Base-by-base conservation (phyloP, 495 filamentous ascomycete genomes). In the Poronia punctata region DNA sequence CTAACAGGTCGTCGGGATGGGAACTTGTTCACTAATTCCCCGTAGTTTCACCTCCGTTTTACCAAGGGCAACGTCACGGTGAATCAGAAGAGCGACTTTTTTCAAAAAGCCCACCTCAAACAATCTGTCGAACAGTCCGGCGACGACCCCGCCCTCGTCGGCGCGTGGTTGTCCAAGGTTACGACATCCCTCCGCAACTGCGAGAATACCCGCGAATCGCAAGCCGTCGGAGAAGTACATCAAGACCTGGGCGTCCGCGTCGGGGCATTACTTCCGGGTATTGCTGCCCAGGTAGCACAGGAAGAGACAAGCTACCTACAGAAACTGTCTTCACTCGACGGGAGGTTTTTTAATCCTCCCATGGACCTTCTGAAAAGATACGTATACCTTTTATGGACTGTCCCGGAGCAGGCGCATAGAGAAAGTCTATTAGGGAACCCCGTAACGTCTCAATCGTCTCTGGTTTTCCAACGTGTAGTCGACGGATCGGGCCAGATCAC, bases 41-140 rank as follows among this genome's bases (percentile, higher is more conserved):
- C 17, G 17, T 25, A 82, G 76, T 94, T 96, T 54, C 74, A 77
- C 43, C 65, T 92, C 45, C 81, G 83, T 51, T 88, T 95, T 56
- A 96, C 86, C 10, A 82, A 79, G 45, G 90, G 92, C 7, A 88
- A 97, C 61, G 83, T 86, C n/a, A 78, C 79, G 8, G 84, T 95
- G 17, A 74, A 76, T n/a, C 75, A 75, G 33, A 97, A 97, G 54
- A 73, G 96, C 7, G 71, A 72, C 52, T 88, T 79, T 56, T 70
- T 98, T 9, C 88, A 97, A 53, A 79, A 76, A 38, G 71, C 69
- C 18, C 87, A 96, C 60, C 73, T 64, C 20, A 42, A 43, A 8
- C 53, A 48, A 4, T 44, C 57, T 9, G 24, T 53, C 17, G n/a
- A 19, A 7, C 19, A 46, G 1, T 22, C 44, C 2, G 19, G 11